phyloP scores from a whole-genome alignment of 768 basidiomycete species.

The Lactarius hengduanensis region DNA sequence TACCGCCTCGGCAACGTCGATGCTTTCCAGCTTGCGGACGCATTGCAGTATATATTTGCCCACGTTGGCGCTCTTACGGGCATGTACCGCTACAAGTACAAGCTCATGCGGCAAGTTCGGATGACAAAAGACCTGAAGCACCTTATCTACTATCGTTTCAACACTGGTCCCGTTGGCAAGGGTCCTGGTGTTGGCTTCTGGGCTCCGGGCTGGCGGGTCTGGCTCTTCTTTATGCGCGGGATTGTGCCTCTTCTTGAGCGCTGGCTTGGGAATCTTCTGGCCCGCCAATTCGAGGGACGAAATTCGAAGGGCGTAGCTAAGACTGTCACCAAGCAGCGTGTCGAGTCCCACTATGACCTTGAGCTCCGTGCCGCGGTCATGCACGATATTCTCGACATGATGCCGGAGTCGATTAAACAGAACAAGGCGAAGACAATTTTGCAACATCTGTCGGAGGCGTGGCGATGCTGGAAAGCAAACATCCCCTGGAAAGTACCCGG shows the following conservation, averaged over 20 bases:
- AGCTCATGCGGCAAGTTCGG: slow-evolving; percentile 99
- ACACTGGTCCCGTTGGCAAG: slow-evolving; percentile 98
- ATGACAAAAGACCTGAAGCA: slow-evolving; percentile 99
- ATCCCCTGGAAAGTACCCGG: slow-evolving; percentile 99
- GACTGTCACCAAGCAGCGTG: slow-evolving; percentile 98
- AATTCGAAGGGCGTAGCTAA: slow-evolving; percentile 97
- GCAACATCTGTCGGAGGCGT: slow-evolving; percentile 97
- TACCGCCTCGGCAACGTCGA: slow-evolving; percentile 98
- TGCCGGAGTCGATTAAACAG: slow-evolving; percentile 99
- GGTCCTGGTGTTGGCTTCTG: slow-evolving; percentile 99
- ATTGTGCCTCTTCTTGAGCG: slow-evolving; percentile 96
- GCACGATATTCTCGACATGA: slow-evolving; percentile 99
- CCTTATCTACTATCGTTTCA: slow-evolving; percentile 97
- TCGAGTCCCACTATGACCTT: slow-evolving; percentile 97
- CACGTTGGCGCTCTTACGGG: slow-evolving; percentile 98
- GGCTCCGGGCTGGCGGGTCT: slow-evolving; percentile 99
- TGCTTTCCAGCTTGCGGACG: slow-evolving; percentile 98
- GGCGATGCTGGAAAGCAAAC: slow-evolving; percentile 97
- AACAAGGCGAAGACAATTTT: slow-evolving; percentile 99
- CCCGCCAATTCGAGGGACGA: slow-evolving; percentile 97
- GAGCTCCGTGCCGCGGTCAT: slow-evolving; percentile 98
- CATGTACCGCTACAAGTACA: slow-evolving; percentile 99
- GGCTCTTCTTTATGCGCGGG: slow-evolving; percentile 99
- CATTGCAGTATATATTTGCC: slow-evolving; percentile 94
- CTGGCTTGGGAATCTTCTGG: slow-evolving; percentile 96